phyloP scores from a whole-genome alignment of 1,284 basidiomycete genomes.

The Coniferiporia sulphurascens region DNA sequence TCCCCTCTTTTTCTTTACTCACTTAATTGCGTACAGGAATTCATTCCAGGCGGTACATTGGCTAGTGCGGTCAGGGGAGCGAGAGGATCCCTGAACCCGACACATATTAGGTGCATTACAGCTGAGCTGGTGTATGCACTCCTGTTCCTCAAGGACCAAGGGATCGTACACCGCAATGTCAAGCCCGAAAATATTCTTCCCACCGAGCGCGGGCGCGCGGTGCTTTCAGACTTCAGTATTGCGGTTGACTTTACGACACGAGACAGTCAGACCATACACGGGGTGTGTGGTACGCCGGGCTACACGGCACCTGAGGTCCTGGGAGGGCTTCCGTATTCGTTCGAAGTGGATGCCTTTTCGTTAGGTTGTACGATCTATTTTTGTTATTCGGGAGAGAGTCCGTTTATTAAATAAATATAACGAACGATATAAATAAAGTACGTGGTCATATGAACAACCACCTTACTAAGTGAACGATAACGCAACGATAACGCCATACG shows the following conservation, averaged over 20 bases:
- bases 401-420: too few relatives aligned
- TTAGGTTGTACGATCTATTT: not conserved
- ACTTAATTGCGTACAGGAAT: too few relatives aligned
- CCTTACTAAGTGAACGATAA: too few relatives aligned
- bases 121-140: not conserved
- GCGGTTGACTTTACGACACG: too few relatives aligned
- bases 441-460: too few relatives aligned
- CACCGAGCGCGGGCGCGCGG: slow-evolving; percentile 42
- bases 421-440: too few relatives aligned
- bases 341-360: not conserved
- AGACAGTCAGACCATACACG: too few relatives aligned
- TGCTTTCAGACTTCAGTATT: slow-evolving; percentile 61
- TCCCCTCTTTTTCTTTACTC: too few relatives aligned
- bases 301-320: not conserved
- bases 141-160: slow-evolving; percentile 20
- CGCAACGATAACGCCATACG: too few relatives aligned
- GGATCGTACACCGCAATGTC: slow-evolving; percentile 62
- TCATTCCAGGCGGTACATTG: not conserved
- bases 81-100: not conserved
- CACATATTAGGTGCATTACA: not conserved
- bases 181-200: slow-evolving; percentile 62
- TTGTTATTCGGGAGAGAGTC: not conserved
- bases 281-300: too few relatives aligned
- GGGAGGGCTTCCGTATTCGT: not conserved
- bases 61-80: not conserved